Base-by-base conservation (phyloP, 768 basidiomycete species). In the Arthromyces matolae region DNA sequence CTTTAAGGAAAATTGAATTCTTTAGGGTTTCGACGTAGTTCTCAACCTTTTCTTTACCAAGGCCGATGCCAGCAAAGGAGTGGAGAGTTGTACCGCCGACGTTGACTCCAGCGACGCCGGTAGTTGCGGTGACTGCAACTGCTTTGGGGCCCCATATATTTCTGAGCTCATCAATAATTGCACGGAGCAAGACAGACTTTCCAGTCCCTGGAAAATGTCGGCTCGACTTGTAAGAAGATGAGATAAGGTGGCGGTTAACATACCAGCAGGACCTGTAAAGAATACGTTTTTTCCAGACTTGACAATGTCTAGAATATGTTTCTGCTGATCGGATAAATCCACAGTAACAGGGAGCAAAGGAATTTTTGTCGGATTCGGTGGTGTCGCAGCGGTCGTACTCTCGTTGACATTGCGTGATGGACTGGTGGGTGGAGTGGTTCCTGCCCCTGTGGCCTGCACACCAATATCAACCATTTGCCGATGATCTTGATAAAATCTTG, bases 191-290 rank as follows among this genome's bases (percentile, higher is more conserved):
- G 16, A 86, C 78, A 3, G 84, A 87, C 63, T 89, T 89, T 27
- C 86, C 86, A 3, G 86, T 88, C 8, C 78, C 79, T 77, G 41
- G 8, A 14, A 46, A 42, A 12, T n/a, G 22, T 40, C 42, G 33
- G 41, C 10, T 14, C 8, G 28, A 31, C 24, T 36, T 49, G n/a
- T 46, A 35, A 8, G 16, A 22, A 22, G 24, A 9, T 28, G 1
- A 27, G 37, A 28, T 8, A 4, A 28, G 33, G n/a, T 23, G 5
- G 12, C 23, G 25, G 14, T 35, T 38, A 18, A 49, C 53, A 44
- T 48, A 84, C 86, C 83, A 47, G 86, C 86, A 47, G 82, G 77
- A 18, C 86, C 86, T 2, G 85, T 88, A 62, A 88, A 88, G 67
- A 89, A 88, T 23, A 87, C 72, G 50, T 75, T 86, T 51, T 72